Percentiles rank a stretch among this genome's conserved stretches.
Conservation (phyloP, 345 rosid genomes). For the Dipteronia dyeriana region DNA sequence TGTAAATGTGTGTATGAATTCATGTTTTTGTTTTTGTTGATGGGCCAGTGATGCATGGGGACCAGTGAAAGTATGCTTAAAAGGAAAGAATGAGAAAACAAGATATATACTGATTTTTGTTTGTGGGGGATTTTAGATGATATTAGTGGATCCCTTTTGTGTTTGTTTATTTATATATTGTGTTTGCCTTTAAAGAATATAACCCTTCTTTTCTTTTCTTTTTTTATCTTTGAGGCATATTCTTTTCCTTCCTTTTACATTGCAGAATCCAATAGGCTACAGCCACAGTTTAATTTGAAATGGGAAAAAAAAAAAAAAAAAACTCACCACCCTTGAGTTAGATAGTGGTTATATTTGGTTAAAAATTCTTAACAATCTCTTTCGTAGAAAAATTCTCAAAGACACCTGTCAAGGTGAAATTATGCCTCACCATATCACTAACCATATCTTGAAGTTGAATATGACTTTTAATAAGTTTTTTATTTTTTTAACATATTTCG, state of each 20-base stretch:
- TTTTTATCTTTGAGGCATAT: slow-evolving; percentile 22
- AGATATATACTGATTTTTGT: slow-evolving; percentile 20
- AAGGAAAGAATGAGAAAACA: slow-evolving; percentile 1
- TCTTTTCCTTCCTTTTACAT: slow-evolving; percentile 30
- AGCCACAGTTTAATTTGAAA: slow-evolving; percentile 16
- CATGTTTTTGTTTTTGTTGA: slow-evolving; percentile 10
- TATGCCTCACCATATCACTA: too few relatives aligned
- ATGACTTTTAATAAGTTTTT: too few relatives aligned
- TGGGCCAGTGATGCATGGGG: slow-evolving; percentile 60
- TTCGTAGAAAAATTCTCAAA: too few relatives aligned
- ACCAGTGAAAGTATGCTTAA: slow-evolving; percentile 51
- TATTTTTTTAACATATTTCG: too few relatives aligned
- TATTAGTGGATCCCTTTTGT: slow-evolving; percentile 38
- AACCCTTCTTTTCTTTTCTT: not conserved
- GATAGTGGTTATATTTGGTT: too few relatives aligned
- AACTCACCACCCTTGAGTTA: too few relatives aligned
- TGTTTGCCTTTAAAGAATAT: slow-evolving; percentile 46
- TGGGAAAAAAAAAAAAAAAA: not conserved
- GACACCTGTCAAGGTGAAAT: too few relatives aligned
- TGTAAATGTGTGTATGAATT: not conserved
- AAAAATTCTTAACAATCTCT: too few relatives aligned
- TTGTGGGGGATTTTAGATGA: slow-evolving; percentile 37
- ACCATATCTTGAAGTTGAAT: too few relatives aligned
- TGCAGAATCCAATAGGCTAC: slow-evolving; percentile 31
- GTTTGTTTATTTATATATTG: slow-evolving; percentile 37